Evolutionary conservation across 257 asterid species (phyloP).

Genomic region (Paulownia fortunei): DNA sequence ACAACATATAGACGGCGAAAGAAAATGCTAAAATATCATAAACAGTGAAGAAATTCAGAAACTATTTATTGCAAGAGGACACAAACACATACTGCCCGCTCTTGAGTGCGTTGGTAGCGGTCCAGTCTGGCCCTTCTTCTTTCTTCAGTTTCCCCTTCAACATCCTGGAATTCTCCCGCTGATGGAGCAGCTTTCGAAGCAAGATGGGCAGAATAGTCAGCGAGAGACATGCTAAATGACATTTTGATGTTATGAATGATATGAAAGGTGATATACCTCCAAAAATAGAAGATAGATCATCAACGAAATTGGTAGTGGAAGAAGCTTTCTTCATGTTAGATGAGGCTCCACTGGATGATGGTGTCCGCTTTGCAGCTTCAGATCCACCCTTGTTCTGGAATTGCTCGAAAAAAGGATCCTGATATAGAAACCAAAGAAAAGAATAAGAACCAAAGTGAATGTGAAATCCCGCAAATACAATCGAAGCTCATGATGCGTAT

Average conservation of each 20-base stretch:
- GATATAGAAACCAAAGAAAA: slow-evolving; percentile 33
- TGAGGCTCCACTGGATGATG: slow-evolving; percentile 64
- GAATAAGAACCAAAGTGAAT: slow-evolving; percentile 10
- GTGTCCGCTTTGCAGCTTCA: slow-evolving; percentile 68
- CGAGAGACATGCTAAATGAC: slow-evolving; percentile 21
- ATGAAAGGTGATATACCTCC: slow-evolving; percentile 60
- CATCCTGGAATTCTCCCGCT: slow-evolving; percentile 84
- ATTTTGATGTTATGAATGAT: slow-evolving; percentile 15
- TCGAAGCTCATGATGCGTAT: slow-evolving; percentile 18
- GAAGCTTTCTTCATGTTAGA: slow-evolving; percentile 82
- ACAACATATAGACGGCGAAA: slow-evolving; percentile 12
- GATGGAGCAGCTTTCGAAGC: slow-evolving; percentile 62
- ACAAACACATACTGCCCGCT: slow-evolving; percentile 79
- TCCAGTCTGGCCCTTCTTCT: slow-evolving; percentile 95
- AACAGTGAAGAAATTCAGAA: slow-evolving; percentile 20
- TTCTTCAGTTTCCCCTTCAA: slow-evolving; percentile 96
- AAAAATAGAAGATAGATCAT: slow-evolving; percentile 92
- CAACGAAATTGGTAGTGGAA: slow-evolving; percentile 77
- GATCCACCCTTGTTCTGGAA: slow-evolving; percentile 66
- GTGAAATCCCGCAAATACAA: slow-evolving; percentile 16
- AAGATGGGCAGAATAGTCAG: slow-evolving; percentile 41
- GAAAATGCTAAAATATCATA: slow-evolving; percentile 22
- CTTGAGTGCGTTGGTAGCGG: slow-evolving; percentile 94
- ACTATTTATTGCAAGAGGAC: slow-evolving; percentile 16
- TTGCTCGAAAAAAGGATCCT: slow-evolving; percentile 80